These are phyloP conservation scores for Aplosporella prunicola DNA, from an alignment of 2,329 filamentous ascomycete species.

Conservation along the genomic window DNA sequence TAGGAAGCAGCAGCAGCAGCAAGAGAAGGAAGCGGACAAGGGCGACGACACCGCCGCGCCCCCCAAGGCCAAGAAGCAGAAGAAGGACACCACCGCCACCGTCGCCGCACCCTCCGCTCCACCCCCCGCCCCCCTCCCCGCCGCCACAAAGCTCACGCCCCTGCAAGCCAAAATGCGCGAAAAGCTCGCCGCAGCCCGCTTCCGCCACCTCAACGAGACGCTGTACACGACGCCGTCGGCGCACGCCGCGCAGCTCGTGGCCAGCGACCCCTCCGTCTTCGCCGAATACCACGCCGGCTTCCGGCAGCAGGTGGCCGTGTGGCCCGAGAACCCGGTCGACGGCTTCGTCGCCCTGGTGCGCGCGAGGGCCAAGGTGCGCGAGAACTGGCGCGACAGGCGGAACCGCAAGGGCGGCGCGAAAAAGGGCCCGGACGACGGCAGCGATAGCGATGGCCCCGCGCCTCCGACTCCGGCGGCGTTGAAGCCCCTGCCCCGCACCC, in stretches of 20 bases:
- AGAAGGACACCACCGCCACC: constrained; percentile 31
- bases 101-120: constrained; percentile 21
- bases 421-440: constrained; percentile 9
- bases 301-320: constrained; percentile 86
- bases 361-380: constrained; percentile 49
- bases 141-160: constrained; percentile 64
- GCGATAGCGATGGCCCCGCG: constrained; percentile 11
- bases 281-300: constrained; percentile 94
- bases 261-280: constrained; percentile 83
- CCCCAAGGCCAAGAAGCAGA: constrained; percentile 27
- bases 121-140: constrained; percentile 22
- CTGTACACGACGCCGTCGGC: constrained; percentile 86
- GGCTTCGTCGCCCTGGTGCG: constrained; percentile 67
- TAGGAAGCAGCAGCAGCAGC: too few relatives aligned
- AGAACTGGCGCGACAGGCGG: constrained; percentile 36
- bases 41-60: too few relatives aligned
- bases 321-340: constrained; percentile 95
- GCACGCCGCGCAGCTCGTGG: constrained; percentile 75
- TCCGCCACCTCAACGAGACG: constrained; percentile 94
- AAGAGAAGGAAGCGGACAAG: too few relatives aligned
- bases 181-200: constrained; percentile 89
- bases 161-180: constrained; percentile 90
- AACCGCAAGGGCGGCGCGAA: constrained; percentile 11
- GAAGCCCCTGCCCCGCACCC: constrained; percentile 59
- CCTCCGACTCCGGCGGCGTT: constrained; percentile 8